These are phyloP conservation scores for Colletotrichum graminicola DNA, from an alignment of 2,329 filamentous ascomycete genomes.

Conservation along the genomic window DNA sequence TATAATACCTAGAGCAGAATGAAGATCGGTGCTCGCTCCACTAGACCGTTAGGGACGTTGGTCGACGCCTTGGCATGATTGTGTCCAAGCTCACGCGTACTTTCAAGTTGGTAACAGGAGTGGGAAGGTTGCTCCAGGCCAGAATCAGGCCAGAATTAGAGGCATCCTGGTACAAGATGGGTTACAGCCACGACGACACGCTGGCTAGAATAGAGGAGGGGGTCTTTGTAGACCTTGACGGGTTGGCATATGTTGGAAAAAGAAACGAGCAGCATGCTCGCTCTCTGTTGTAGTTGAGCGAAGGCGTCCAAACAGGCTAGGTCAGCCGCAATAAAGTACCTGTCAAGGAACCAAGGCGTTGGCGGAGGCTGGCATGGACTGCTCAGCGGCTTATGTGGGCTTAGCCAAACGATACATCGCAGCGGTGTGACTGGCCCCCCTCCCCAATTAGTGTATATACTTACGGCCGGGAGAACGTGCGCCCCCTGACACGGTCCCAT, in stretches of 20 bases:
- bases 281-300: slow-evolving; percentile 31
- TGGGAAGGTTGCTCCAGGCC: neutral
- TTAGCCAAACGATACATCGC: slow-evolving; percentile 33
- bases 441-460: neutral
- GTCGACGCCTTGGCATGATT: neutral
- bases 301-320: slow-evolving; percentile 30
- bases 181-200: neutral
- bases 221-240: slow-evolving; percentile 1
- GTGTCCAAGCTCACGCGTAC: neutral
- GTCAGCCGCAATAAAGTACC: slow-evolving; percentile 28
- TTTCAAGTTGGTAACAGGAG: neutral
- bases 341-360: slow-evolving; percentile 1
- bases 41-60: neutral
- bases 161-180: neutral
- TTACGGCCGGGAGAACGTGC: slow-evolving; percentile 16
- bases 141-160: neutral
- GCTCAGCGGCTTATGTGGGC: slow-evolving; percentile 30
- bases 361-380: slow-evolving; percentile 26
- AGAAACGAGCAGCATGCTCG: slow-evolving; percentile 32
- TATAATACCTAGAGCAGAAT: neutral
- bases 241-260: slow-evolving; percentile 27
- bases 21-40: neutral
- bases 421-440: slow-evolving; percentile 27
- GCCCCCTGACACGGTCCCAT: slow-evolving; percentile 24
- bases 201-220: slow-evolving; percentile 6